Evolutionary conservation across 768 basidiomycete species (phyloP), one percentile per base, ranked within the genome.

Genomic region (Psilocybe tampanensis): DNA sequence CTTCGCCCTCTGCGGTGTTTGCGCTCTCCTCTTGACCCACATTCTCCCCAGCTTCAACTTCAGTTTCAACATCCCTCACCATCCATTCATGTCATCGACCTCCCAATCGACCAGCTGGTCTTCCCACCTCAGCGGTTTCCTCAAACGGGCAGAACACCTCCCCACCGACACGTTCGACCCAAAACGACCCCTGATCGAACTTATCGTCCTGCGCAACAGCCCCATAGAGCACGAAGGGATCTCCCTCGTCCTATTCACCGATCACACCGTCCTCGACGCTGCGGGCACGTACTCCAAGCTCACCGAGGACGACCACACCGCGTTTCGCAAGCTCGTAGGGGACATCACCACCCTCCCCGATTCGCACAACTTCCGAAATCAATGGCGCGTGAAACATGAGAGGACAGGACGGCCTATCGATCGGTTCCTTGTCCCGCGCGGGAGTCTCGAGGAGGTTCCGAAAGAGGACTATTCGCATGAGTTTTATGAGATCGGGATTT

Each of bases 361-460:
- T 5, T 66, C 74, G 1, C 68, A 60, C 0, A 53, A 17, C 9
- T 75, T 72, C 57, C 64, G 72, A 33, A 76, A 76, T 54, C 71
- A 68, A 9, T 76, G 76, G 74, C 57, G 69, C 13, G 55, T 78
- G 41, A 64, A 65, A 33, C 72, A 67, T 1, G 58, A 58, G 2
- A 62, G 39, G 15, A 76, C 75, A 13, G 63, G 68, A n/a, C 67
- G 67, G 52, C 71, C 74, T 15, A 73, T 74, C 18, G 72, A 76
- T 21, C 62, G 75, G 11, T 52, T 78, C 22, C 62, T 76, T 39
- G 51, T 71, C 17, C 65, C 66, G 9, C 55, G 34, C 29, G 41
- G 39, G 0, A 24, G 29, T 8, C 41, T 60, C 6, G 39, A 45
- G 8, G 54, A 47, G 2, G 42, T 41, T 9, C 50, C 48, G 6